Evolutionary conservation across 2,329 filamentous ascomycete species (phyloP).

Genomic region (Xylariomycetidae sp.): DNA sequence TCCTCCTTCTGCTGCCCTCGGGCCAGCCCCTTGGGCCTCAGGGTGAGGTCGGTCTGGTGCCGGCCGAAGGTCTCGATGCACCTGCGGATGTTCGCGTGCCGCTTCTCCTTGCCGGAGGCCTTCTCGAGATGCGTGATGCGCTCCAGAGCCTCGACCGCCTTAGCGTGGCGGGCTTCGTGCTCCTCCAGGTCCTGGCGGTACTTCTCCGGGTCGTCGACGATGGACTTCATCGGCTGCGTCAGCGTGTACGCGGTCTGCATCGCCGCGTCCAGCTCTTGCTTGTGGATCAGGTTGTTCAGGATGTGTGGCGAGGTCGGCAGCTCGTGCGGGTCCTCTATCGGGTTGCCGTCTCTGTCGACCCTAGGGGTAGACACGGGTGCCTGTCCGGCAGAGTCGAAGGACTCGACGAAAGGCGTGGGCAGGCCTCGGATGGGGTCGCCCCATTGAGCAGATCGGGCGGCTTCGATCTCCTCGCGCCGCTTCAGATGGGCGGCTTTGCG

Average conservation of each 20-base stretch:
- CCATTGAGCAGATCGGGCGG: constrained; percentile 57
- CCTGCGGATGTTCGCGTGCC: constrained; percentile 76
- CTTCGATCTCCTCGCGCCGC: constrained; percentile 64
- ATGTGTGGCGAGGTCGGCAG: constrained; percentile 47
- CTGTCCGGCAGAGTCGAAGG: constrained; percentile 64
- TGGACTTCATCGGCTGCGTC: constrained; percentile 48
- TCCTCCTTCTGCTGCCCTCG: constrained; percentile 35
- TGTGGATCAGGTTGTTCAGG: constrained; percentile 73
- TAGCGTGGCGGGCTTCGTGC: constrained; percentile 56
- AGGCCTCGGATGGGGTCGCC: constrained; percentile 79
- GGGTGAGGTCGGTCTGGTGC: constrained; percentile 73
- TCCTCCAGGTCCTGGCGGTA: constrained; percentile 29
- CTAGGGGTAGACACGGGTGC: constrained; percentile 29
- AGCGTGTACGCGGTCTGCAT: constrained; percentile 65
- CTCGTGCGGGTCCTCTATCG: constrained; percentile 32
- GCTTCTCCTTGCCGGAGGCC: constrained; percentile 71
- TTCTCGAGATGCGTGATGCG: constrained; percentile 77
- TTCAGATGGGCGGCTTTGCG: constrained; percentile 79
- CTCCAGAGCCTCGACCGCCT: constrained; percentile 68
- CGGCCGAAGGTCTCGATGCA: constrained; percentile 86
- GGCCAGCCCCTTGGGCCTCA: constrained; percentile 58
- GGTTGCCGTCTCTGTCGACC: constrained; percentile 38
- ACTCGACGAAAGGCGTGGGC: constrained; percentile 76
- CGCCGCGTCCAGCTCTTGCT: constrained; percentile 61
- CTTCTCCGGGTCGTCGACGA: constrained; percentile 34